Base-by-base conservation (phyloP, 108 stramenopile genomes). In the Fistulifera pelliculosa region DNA sequence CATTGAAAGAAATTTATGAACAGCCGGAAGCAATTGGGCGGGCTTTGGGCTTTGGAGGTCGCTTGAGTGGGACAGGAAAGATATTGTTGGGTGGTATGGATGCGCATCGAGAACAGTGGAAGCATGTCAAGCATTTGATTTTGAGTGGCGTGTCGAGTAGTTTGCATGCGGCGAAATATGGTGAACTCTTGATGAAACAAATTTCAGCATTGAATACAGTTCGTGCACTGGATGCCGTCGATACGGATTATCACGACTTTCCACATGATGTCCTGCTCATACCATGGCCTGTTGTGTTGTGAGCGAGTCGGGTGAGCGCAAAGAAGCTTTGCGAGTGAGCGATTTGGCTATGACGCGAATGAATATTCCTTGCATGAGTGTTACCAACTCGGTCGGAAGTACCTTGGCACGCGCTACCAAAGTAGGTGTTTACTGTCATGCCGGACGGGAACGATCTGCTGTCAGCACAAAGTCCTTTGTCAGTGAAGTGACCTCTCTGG, bases 391-490 rank as follows among this genome's bases (percentile, higher is more conserved):
- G 21, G 97, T 99, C 12, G 97, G 99, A 14, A 92, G 88, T 45
- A 66, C 95, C 52, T 96, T 99, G 54, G 98, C 98, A 4, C 81
- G 95, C 24, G 90, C 77, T 13, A 96, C 97, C 1, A 96, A 97
- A 53, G 58, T 97, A 5, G 99, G 99, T 8, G 96, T 98, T 22
- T 99, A 97, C 70, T 96, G 97, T 57, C 94, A 98, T 72, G 96
- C 97, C 7, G 99, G 99, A n/a, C 80, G 97, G 24, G 99, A 99
- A 71, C 95, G 94, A 49, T 96, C 97, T 13, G 99, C 98, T 14
- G 99, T 97, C 1, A 95, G 94, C 48, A 99, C 99, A 35, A 99
- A 99, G 70, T 96, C 99, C 1, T 99, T 98, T 71, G 96, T 96
- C 0, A 96, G 94, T 4, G 97, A 99, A 66, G 97, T 99, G 13